Evolutionary conservation across 257 asterid genomes (phyloP).

Genomic region (Ilex asprella): DNA sequence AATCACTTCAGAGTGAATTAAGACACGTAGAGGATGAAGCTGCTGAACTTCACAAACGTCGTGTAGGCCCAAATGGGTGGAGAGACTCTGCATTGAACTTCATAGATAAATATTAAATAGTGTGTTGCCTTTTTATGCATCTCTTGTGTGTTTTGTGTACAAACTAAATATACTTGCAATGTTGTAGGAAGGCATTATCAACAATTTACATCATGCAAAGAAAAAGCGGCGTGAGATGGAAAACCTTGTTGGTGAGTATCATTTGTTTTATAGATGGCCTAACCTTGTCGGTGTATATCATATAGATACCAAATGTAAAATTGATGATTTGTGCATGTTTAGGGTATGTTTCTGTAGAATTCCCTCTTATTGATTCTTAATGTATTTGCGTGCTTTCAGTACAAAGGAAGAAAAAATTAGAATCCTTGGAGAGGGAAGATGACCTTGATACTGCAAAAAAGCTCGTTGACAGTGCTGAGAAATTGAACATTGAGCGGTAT

Average conservation of each 20-base stretch:
- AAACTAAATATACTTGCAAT: not conserved
- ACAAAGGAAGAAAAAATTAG: conserved; percentile 42
- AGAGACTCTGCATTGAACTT: not conserved
- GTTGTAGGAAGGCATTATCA: conserved; percentile 58
- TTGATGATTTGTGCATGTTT: not conserved
- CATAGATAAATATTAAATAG: not conserved
- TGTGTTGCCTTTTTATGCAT: not conserved
- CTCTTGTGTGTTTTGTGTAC: not conserved
- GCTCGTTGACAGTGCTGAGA: conserved; percentile 44
- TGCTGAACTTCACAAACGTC: conserved; percentile 55
- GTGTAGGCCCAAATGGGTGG: conserved; percentile 41
- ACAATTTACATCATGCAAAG: conserved; percentile 31
- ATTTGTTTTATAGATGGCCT: not conserved
- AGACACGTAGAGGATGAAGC: conserved; percentile 65
- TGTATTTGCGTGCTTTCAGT: conserved; percentile 29
- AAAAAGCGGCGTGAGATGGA: conserved; percentile 49
- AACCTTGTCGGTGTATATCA: conserved; percentile 56
- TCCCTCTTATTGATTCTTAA: conserved; percentile 7
- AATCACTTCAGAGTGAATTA: conserved; percentile 42
- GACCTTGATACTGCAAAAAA: conserved; percentile 50
- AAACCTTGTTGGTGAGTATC: conserved; percentile 57
- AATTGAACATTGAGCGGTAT: conserved; percentile 51
- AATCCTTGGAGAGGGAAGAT: conserved; percentile 54
- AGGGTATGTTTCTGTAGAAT: conserved; percentile 11
- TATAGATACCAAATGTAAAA: not conserved